A percentile compares a stretch with the other conserved stretches of the same genome.
phyloP scores from a whole-genome alignment of 2,329 filamentous ascomycete genomes.

The Huntiella moniliformis region DNA sequence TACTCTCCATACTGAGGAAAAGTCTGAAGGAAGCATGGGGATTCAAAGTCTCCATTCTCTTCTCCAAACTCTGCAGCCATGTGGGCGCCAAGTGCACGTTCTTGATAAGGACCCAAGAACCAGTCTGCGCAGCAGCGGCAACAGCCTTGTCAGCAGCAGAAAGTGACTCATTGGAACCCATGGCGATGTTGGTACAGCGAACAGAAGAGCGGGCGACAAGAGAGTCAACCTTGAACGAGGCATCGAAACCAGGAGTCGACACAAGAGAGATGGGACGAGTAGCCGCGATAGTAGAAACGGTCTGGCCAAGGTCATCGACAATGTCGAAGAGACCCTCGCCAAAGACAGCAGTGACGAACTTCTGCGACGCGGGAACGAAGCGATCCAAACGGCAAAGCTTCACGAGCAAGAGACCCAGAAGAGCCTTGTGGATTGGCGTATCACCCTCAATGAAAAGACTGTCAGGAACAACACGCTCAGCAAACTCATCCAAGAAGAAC shows the following conservation, averaged over 20 bases:
- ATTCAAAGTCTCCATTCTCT: slow-evolving; percentile 87
- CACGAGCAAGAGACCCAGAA: slow-evolving; percentile 71
- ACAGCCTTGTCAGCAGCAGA: slow-evolving; percentile 91
- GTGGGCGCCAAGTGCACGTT: slow-evolving; percentile 93
- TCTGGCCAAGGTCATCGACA: slow-evolving; percentile 67
- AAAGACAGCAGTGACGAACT: slow-evolving; percentile 76
- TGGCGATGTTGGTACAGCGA: slow-evolving; percentile 89
- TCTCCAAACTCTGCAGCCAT: slow-evolving; percentile 94
- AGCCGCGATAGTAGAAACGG: slow-evolving; percentile 67
- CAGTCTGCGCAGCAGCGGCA: slow-evolving; percentile 73
- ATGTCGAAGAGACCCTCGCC: slow-evolving; percentile 66
- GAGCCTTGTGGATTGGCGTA: slow-evolving; percentile 49
- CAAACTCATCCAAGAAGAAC: slow-evolving; percentile 72
- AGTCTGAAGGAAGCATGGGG: slow-evolving; percentile 83
- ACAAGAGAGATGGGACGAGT: slow-evolving; percentile 77
- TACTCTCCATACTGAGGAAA: slow-evolving; percentile 96
- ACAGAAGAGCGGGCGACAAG: slow-evolving; percentile 70
- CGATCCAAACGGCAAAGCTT: slow-evolving; percentile 92
- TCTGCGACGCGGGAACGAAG: slow-evolving; percentile 80
- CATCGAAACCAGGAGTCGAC: slow-evolving; percentile 91
- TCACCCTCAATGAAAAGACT: slow-evolving; percentile 44
- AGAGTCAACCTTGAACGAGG: slow-evolving; percentile 95
- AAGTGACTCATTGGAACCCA: slow-evolving; percentile 92
- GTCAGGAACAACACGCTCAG: slow-evolving; percentile 63
- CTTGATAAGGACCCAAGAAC: slow-evolving; percentile 95